Evolutionary conservation across 345 rosid species (phyloP).

Genomic region (Lumnitzera littorea): DNA sequence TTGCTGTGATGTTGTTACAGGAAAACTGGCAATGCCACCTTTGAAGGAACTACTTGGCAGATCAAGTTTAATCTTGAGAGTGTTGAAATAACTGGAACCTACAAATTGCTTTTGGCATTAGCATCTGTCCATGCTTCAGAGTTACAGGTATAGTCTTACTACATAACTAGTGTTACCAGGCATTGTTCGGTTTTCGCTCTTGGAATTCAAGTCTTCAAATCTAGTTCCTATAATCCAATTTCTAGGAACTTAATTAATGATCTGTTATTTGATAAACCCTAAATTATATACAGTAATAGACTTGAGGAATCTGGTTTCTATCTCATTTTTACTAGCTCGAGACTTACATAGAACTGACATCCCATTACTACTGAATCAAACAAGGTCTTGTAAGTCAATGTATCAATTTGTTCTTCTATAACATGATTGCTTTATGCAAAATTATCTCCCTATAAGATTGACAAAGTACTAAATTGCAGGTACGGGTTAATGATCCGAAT

Average conservation of each 20-base stretch:
- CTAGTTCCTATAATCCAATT: too few relatives aligned
- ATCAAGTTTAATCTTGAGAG: conserved; percentile 38
- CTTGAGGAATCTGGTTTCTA: too few relatives aligned
- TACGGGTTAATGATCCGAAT: conserved; percentile 53
- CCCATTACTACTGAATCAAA: too few relatives aligned
- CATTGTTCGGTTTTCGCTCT: not conserved
- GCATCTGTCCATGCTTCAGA: conserved; percentile 52
- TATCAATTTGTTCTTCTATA: too few relatives aligned
- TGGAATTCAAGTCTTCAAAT: not conserved
- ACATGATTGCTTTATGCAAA: too few relatives aligned
- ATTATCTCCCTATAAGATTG: too few relatives aligned
- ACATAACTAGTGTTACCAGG: not conserved
- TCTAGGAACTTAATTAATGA: too few relatives aligned
- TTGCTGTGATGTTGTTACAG: conserved; percentile 12
- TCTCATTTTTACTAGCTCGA: too few relatives aligned
- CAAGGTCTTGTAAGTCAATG: too few relatives aligned
- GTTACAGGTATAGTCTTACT: conserved; percentile 30
- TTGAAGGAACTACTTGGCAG: conserved; percentile 68
- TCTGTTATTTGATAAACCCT: too few relatives aligned
- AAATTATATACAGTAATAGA: too few relatives aligned
- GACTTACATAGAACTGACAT: too few relatives aligned
- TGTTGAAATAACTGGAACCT: conserved; percentile 21
- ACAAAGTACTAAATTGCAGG: conserved; percentile 21
- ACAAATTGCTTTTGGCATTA: conserved; percentile 42
- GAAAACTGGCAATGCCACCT: conserved; percentile 34